Conservation (phyloP, 805 yeast genomes). For the Pichia thaimueangensis region DNA sequence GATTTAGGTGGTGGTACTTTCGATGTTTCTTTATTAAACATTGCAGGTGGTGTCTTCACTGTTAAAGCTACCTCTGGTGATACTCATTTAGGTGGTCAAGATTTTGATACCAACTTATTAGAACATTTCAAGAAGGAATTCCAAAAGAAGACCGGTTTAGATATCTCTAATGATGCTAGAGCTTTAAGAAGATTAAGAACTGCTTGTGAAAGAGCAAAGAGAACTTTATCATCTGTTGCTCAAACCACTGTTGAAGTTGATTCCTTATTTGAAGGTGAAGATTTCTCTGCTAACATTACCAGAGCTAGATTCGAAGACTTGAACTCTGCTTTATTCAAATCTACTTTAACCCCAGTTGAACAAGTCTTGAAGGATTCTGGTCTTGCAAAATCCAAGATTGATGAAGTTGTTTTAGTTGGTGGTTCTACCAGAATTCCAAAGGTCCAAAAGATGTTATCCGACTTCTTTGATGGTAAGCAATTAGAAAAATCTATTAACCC, state of each 20-base stretch:
- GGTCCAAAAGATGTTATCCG: conserved; percentile 90
- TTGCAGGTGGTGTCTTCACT: conserved; percentile 94
- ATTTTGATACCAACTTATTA: conserved; percentile 93
- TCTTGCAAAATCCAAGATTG: conserved; percentile 74
- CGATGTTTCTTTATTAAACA: conserved; percentile 89
- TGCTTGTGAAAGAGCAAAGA: conserved; percentile 98
- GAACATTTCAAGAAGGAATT: conserved; percentile 90
- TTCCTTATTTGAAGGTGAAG: conserved; percentile 92
- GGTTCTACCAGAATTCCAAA: conserved; percentile 99
- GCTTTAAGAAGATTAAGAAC: conserved; percentile 98
- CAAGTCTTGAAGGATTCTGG: conserved; percentile 90
- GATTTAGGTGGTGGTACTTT: conserved; percentile 99
- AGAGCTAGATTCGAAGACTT: conserved; percentile 98
- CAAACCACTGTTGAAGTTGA: conserved; percentile 96
- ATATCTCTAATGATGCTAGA: conserved; percentile 85
- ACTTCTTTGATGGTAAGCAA: conserved; percentile 95
- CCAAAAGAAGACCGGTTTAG: conserved; percentile 86
- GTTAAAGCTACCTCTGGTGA: conserved; percentile 99
- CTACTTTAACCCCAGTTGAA: conserved; percentile 91
- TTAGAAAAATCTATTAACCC: conserved; percentile 97
- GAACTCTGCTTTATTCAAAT: conserved; percentile 87
- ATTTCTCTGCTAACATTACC: conserved; percentile 87
- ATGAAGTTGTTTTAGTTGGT: conserved; percentile 95
- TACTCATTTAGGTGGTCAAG: conserved; percentile 99
- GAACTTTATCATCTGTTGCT: conserved; percentile 93